Conservation (phyloP, 192 early-diverging fungal species). For the Coemansia reversa region DNA sequence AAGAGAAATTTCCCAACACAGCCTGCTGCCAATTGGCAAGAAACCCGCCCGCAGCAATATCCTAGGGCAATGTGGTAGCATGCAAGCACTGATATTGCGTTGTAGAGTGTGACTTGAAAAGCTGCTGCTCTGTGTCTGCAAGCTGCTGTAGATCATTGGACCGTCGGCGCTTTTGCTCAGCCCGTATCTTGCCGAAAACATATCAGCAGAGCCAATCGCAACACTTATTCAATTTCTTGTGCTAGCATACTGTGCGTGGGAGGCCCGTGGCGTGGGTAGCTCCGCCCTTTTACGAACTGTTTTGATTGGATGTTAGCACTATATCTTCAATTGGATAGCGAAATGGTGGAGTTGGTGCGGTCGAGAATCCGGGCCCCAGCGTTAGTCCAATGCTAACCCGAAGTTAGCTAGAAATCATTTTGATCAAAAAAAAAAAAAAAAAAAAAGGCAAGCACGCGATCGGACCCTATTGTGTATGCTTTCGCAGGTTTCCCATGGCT, state of each 20-base stretch:
- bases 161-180: neutral
- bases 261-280: neutral
- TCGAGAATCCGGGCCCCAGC: neutral
- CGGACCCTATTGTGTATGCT: neutral
- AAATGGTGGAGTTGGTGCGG: neutral
- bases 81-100: neutral
- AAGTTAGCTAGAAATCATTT: neutral
- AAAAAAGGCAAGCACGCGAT: neutral
- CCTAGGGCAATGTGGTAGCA: neutral
- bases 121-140: neutral
- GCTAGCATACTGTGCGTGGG: neutral
- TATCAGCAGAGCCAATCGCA: neutral
- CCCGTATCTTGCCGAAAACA: neutral
- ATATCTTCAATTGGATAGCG: neutral
- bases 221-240: neutral
- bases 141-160: neutral
- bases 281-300: neutral
- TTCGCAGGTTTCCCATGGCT: neutral
- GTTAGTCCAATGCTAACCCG: neutral
- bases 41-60: neutral
- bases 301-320: neutral
- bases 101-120: neutral
- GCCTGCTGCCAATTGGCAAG: neutral
- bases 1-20: neutral
- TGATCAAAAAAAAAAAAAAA: neutral